These are phyloP conservation scores for Stentor roeselii DNA, from an alignment of 73 alveolate genomes.

Conservation along the genomic window DNA sequence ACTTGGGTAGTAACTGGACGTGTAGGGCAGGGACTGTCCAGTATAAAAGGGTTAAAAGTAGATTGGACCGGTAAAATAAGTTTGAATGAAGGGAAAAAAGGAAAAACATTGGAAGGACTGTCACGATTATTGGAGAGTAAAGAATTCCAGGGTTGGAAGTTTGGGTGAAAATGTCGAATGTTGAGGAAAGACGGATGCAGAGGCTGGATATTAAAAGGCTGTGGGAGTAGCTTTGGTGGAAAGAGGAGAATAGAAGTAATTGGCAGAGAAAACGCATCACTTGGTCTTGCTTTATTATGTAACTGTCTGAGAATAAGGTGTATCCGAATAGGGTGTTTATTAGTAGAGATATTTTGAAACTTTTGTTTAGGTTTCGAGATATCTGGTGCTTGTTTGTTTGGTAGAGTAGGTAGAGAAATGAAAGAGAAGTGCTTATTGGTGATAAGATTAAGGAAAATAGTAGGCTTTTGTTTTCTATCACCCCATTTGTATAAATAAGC, in stretches of 20 bases:
- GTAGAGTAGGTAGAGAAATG: not conserved
- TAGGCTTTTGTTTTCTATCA: not conserved
- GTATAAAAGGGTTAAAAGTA: too few relatives aligned
- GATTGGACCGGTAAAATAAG: too few relatives aligned
- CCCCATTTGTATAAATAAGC: not conserved
- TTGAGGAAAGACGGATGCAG: not conserved
- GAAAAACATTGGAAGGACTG: too few relatives aligned
- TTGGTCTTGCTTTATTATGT: slow-evolving; percentile 24
- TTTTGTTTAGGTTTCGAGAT: not conserved
- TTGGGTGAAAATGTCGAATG: not conserved
- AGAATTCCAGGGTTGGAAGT: too few relatives aligned
- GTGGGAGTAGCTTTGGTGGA: not conserved
- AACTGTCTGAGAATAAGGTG: slow-evolving; percentile 17
- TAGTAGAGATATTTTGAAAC: not conserved
- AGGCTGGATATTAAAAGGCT: not conserved
- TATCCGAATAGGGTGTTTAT: not conserved
- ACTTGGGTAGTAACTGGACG: not conserved
- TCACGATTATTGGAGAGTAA: too few relatives aligned
- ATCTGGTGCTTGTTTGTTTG: not conserved
- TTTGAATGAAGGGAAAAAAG: too few relatives aligned
- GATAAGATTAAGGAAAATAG: not conserved
- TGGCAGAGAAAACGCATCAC: slow-evolving; percentile 17
- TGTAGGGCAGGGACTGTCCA: not conserved
- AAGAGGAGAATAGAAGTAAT: not conserved
- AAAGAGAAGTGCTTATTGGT: not conserved